Base-by-base conservation (phyloP, 257 asterid genomes). In the Echites panduratus region DNA sequence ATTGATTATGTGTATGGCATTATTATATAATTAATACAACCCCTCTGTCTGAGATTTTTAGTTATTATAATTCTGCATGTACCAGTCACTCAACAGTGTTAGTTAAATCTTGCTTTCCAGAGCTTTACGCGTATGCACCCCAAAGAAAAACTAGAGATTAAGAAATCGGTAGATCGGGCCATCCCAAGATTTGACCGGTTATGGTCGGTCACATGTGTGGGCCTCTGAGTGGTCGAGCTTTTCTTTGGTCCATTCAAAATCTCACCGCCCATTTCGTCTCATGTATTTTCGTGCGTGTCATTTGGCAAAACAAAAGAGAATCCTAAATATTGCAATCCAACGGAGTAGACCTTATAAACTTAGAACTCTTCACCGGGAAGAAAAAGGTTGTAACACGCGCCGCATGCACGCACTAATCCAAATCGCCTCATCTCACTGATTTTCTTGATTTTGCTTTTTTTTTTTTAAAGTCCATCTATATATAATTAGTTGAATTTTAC, bases 201-300 rank as follows among this genome's bases (percentile, higher is more conserved):
- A 9, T 66, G 80, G 85, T 45, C 80, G 85, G 85, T 78, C 80
- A 78, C 82, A 78, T 14, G 70, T 78, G 80, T 72, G 79, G 57
- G 70, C 45, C 52, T 17, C 20, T 78, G 27, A 56, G 19, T 50
- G 40, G 71, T 56, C 29, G 10, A 29, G 1, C 12, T 11, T 27
- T 9, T 59, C n/a, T 45, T 41, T 43, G 32, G 41, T 54, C 13
- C 72, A 29, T 62, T 29, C 45, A 72, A 29, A 53, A 68, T 45
- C 73, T 40, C 78, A 74, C 82, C 82, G 82, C 52, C 82, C 80
- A 74, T 48, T 1, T 4, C 47, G 8, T 52, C 22, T 53, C 16
- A n/a, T 61, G 54, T 43, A 17, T 56, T 56, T 58, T 68, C 65
- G n/a, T 50, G 73, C 50, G 19, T 32, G 13, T 4, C 27, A 40